phyloP scores from a whole-genome alignment of 768 basidiomycete genomes.

The Trichaptum fuscoviolaceum region DNA sequence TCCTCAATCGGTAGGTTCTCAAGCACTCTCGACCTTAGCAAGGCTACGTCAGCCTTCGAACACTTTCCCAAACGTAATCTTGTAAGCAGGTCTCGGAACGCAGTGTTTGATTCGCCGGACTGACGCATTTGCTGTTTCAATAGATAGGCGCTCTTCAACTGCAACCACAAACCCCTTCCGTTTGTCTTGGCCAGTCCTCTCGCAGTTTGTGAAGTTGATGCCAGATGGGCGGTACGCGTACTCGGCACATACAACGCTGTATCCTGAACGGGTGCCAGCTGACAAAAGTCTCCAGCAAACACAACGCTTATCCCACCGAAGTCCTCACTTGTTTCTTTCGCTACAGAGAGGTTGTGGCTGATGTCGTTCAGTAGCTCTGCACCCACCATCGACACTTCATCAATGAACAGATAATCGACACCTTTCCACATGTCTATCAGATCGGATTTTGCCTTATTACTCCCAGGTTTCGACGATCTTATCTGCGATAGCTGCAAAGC shows the following conservation, averaged over 20 bases:
- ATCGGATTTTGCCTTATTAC: slow-evolving; percentile 13
- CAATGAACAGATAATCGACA: slow-evolving; percentile 35
- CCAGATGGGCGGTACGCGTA: background rate
- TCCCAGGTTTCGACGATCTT: slow-evolving; percentile 13
- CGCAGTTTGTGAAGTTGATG: background rate
- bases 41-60: slow-evolving; percentile 18
- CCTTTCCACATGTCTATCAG: slow-evolving; percentile 31
- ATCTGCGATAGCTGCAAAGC: slow-evolving; percentile 15
- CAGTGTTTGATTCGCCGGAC: slow-evolving; percentile 15
- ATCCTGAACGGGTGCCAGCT: slow-evolving; percentile 32
- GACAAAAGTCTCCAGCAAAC: slow-evolving; percentile 39
- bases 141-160: slow-evolving; percentile 24
- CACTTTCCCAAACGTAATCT: slow-evolving; percentile 24
- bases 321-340: slow-evolving; percentile 22
- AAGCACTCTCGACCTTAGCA: slow-evolving; percentile 17
- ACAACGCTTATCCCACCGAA: slow-evolving; percentile 39
- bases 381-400: slow-evolving; percentile 36
- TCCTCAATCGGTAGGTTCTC: background rate
- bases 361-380: slow-evolving; percentile 25
- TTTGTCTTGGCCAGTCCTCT: slow-evolving; percentile 17
- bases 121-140: slow-evolving; percentile 25
- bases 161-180: slow-evolving; percentile 32
- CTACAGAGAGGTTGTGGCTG: slow-evolving; percentile 26
- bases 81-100: slow-evolving; percentile 20
- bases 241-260: slow-evolving; percentile 19